phyloP scores from a whole-genome alignment of 805 yeast species.

The Ogataea siamensis region DNA sequence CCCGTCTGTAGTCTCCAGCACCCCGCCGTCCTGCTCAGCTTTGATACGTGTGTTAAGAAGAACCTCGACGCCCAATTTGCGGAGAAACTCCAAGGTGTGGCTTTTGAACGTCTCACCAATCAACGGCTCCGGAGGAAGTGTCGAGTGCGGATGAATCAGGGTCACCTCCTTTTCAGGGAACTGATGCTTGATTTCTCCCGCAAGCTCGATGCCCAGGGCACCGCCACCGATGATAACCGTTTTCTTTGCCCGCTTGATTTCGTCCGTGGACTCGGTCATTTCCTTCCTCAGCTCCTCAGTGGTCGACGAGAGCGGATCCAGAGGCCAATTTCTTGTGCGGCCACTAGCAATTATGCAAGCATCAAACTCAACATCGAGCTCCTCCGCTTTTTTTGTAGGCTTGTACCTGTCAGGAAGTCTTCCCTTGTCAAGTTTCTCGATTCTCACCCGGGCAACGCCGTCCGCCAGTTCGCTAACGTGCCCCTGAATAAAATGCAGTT shows the following conservation, averaged over 20 bases:
- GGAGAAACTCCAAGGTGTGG: conserved; percentile 4
- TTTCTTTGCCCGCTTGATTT: conserved; percentile 36
- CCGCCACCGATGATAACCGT: conserved; percentile 54
- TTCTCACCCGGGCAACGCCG: conserved; percentile 5
- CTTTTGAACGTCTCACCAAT: conserved; percentile 12
- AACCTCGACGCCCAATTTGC: conserved; percentile 11
- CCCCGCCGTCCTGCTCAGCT: conserved; percentile 5
- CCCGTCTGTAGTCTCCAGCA: conserved; percentile 13
- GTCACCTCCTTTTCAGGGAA: conserved; percentile 39
- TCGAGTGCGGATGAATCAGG: conserved; percentile 41
- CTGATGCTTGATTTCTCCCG: conserved; percentile 43
- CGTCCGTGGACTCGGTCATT: conserved; percentile 36
- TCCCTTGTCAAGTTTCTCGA: conserved; percentile 4
- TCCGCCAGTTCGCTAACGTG: conserved; percentile 5
- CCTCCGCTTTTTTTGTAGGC: not conserved
- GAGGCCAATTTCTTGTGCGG: conserved; percentile 52
- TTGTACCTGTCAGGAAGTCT: conserved; percentile 3
- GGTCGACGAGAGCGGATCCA: conserved; percentile 46
- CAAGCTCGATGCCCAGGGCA: conserved; percentile 50
- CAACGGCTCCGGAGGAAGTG: conserved; percentile 38
- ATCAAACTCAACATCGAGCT: conserved; percentile 37
- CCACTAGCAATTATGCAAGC: conserved; percentile 49
- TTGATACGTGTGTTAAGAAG: conserved; percentile 14
- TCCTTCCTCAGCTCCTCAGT: conserved; percentile 39
- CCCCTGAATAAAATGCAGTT: conserved; percentile 14